Evolutionary conservation across 2,329 filamentous ascomycete genomes (phyloP), one percentile per base, ranked within the genome.

Genomic region (Fusarium oligoseptatum): DNA sequence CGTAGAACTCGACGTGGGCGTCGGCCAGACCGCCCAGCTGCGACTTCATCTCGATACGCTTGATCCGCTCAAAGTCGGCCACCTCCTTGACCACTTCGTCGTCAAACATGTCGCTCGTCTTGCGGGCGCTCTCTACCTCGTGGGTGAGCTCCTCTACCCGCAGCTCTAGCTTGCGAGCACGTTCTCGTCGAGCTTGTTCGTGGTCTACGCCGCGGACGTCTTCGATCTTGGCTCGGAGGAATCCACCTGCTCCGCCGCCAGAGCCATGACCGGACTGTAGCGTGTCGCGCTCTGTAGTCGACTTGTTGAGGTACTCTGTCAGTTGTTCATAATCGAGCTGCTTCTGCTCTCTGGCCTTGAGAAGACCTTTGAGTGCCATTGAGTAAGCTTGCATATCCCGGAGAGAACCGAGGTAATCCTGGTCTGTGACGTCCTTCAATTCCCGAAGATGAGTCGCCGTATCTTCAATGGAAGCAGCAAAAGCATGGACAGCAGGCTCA

Each of bases 341-440:
- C 82, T 99, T 99, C 85, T 97, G 95, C 85, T 99, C 97, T 39
- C 97, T 92, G 2, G 94, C 94, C 83, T 97, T 97, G 73, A 99
- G 91, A 6, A 99, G 91, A 27, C 91, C 89, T 83, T 97, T 97
- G 56, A 98, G 87, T 0, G 95, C 93, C n/a, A 90, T 86, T 75
- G 95, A 96, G 84, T 98, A 99, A 29, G 95, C 93, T 78, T 97
- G 94, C 95, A 98, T 98, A 84, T 99, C 97, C 60, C 95, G 92
- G 63, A 99, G 88, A 65, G 93, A 96, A 76, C 95, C 94, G 2
- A 99, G 91, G 81, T 99, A 99, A 83, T 98, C 95, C 79, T 97
- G 95, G 81, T 99, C 97, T 0, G 96, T 98, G 79, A 95, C 90
- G 71, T 98, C 95, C 80, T 95, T 94, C 69, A 99, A 88, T n/a